Evolutionary conservation across 192 early-diverging fungal species (phyloP), one percentile per base, ranked within the genome.

Genomic region (Rhizoclosmatium globosum): DNA sequence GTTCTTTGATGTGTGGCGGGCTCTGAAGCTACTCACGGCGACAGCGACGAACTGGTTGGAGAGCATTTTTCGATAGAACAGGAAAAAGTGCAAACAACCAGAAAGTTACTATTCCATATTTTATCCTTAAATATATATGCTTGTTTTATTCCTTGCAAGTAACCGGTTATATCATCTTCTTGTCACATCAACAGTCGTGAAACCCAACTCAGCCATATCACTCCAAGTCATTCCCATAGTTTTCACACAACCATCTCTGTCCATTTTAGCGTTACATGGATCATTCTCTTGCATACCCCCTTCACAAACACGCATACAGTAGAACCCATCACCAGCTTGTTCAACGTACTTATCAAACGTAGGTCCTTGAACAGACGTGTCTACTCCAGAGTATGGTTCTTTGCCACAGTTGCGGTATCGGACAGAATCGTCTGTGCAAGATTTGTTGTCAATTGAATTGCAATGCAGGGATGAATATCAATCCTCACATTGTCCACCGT

Each of bases 401-500:
- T 83, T 83, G 9, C 82, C 82, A 61, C 82, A 83, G 57, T 77
- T 74, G 23, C 45, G 2, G 68, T 70, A 83, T n/a, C 65, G 42
- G 1, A 76, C 82, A 41, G 38, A 39, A 57, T 83, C 82, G 48
- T 81, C 79, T 80, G 21, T 2, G 23, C 11, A 38, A 44, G 74
- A 58, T 3, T 11, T n/a, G 60, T 19, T 17, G 41, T n/a, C 4
- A 43, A 2, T 2, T 47, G 19, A 31, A 53, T 43, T 23, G 38
- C 47, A 48, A 44, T 11, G 69, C 11, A 42, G 23, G 13, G 23
- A 38, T 68, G 6, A 56, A 39, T 31, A 4, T 23, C 60, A 64
- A 66, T n/a, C n/a, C 69, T 76, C 46, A 79, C 77, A 83, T 71
- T 83, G 82, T 2, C 82, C 82, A 38, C 79, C 82, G 76, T 84